Base-by-base conservation (phyloP, 352 stramenopile species). In the Pythium chondricola region DNA sequence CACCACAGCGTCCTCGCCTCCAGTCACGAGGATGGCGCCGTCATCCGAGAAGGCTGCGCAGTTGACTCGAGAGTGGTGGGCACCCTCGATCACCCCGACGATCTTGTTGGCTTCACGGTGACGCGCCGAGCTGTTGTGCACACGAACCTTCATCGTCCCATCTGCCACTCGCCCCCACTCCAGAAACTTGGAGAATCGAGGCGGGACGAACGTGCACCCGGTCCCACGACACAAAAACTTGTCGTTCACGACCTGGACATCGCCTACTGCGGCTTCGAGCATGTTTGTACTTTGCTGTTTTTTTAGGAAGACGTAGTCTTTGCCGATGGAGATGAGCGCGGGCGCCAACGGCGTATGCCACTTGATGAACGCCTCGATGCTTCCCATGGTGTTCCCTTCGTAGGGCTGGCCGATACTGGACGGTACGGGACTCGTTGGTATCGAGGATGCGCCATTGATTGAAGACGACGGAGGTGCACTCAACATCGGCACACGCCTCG, bases 301-400 rank as follows among this genome's bases (percentile, higher is more conserved):
- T 45, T 81, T 84, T 2, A 91, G 40, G 17, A 85, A 80, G 0
- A 86, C 74, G 14, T 88, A 91, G 24, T 88, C 77, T 29, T 91
- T 88, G 4, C 80, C 77, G 26, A 91, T 85, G 0, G 76, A 71
- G 4, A 91, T 65, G 0, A 91, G 56, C 11, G 80, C 62, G 5
- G 80, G 80, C 0, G 80, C 74, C 16, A 91, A 57, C 25, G 72
- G 70, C 0, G 69, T 81, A 32, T 91, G 73, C 80, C 80, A 91
- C 40, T 88, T 91, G 14, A 88, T 58, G 42, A 74, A 91, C 8
- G 72, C 47, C 42, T 91, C 80, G 11, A 91, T 77, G 20, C 53
- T 81, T 31, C 65, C 77, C 0, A 83, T 56, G 13, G 72, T 74
- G 25, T 76, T 81, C 11, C 65, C 69, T 41, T 85, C 74, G 37